These are phyloP conservation scores for Pestalotiopsis fici DNA, from an alignment of 2,329 filamentous ascomycete genomes.

Conservation along the genomic window DNA sequence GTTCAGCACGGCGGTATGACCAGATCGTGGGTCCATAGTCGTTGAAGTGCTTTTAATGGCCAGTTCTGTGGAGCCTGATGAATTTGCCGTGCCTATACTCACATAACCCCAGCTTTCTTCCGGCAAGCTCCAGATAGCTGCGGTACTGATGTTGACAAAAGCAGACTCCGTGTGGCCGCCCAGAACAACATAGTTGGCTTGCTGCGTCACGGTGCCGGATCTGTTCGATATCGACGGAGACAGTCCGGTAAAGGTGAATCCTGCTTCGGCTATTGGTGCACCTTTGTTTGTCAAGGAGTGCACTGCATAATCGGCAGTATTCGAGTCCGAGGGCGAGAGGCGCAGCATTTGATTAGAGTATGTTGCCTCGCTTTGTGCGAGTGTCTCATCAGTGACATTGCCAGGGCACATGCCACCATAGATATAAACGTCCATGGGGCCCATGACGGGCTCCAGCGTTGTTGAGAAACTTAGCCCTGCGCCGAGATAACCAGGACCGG, in stretches of 20 bases:
- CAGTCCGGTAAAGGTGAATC: conserved; percentile 79
- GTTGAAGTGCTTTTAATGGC: conserved; percentile 43
- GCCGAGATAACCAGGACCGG: conserved; percentile 53
- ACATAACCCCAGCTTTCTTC: conserved; percentile 87
- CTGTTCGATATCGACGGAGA: conserved; percentile 69
- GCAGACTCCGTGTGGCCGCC: conserved; percentile 82
- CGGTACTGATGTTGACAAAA: conserved; percentile 92
- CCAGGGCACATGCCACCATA: conserved; percentile 90
- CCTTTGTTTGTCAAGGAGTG: conserved; percentile 48
- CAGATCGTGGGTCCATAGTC: conserved; percentile 77
- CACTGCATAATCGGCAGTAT: conserved; percentile 34
- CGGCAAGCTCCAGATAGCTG: conserved; percentile 84
- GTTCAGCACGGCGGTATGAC: conserved; percentile 82
- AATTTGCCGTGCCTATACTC: conserved; percentile 47
- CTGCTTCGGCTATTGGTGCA: conserved; percentile 78
- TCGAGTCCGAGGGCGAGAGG: conserved; percentile 49
- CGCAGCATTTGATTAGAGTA: conserved; percentile 82
- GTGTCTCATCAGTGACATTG: conserved; percentile 38
- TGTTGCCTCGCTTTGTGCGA: conserved; percentile 68
- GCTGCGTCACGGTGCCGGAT: conserved; percentile 66
- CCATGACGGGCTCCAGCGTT: conserved; percentile 52
- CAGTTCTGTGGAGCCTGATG: conserved; percentile 55
- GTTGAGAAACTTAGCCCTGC: conserved; percentile 68
- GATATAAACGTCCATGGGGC: conserved; percentile 63
- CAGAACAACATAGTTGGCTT: conserved; percentile 77